These are phyloP conservation scores for Centella asiatica DNA, from an alignment of 129 eudicot genomes.

Conservation along the genomic window DNA sequence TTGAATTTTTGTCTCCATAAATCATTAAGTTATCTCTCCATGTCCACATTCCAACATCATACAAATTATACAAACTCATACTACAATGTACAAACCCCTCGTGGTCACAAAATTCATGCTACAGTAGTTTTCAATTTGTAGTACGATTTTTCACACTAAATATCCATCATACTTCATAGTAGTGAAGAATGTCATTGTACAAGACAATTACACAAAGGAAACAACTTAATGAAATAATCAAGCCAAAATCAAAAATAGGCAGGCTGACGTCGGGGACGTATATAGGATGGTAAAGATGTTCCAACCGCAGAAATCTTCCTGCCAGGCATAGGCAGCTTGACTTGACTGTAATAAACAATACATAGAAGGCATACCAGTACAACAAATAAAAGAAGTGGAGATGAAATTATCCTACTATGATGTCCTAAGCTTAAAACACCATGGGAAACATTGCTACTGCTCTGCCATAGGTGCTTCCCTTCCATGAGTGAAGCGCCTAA, in stretches of 20 bases:
- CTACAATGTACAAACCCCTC: too few relatives aligned
- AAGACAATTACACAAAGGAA: neutral
- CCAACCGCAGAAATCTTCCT: conserved; percentile 30
- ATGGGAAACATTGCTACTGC: conserved; percentile 10
- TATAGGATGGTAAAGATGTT: conserved; percentile 48
- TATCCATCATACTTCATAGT: neutral
- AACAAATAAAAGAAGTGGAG: conserved; percentile 42
- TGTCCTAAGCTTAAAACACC: conserved; percentile 14
- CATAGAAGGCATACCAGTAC: conserved; percentile 42
- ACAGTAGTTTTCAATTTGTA: too few relatives aligned
- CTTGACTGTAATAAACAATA: conserved; percentile 52
- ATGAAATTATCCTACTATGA: conserved; percentile 26
- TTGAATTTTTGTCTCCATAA: too few relatives aligned
- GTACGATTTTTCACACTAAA: too few relatives aligned
- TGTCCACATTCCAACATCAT: too few relatives aligned
- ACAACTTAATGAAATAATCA: neutral
- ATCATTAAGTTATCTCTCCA: too few relatives aligned
- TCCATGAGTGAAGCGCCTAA: conserved; percentile 81
- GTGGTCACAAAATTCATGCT: too few relatives aligned
- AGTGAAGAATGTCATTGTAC: neutral
- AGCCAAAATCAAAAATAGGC: conserved; percentile 12
- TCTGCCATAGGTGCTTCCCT: conserved; percentile 43
- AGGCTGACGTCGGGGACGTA: conserved; percentile 39
- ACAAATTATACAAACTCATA: too few relatives aligned
- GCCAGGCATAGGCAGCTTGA: conserved; percentile 76